Evolutionary conservation across 768 basidiomycete genomes (phyloP).

Genomic region (Strobilomyces echinocephalus): DNA sequence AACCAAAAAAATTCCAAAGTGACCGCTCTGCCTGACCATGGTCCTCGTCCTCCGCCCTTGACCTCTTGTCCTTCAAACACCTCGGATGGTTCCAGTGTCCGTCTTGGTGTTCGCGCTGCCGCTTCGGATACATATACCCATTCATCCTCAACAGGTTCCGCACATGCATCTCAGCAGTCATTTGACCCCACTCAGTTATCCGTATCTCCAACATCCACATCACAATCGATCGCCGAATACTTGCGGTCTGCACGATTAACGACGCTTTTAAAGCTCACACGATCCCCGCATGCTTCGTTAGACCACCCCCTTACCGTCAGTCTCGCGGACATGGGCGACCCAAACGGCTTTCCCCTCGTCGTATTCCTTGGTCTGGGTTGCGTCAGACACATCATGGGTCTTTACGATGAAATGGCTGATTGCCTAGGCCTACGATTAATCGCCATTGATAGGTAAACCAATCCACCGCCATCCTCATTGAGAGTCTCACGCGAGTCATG

Average conservation of each 20-base stretch:
- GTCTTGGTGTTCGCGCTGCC: conserved; percentile 13
- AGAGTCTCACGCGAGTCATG: conserved; percentile 10
- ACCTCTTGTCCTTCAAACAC: conserved; percentile 39
- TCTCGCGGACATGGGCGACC: conserved; percentile 86
- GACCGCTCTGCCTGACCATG: conserved; percentile 38
- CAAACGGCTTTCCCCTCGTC: conserved; percentile 81
- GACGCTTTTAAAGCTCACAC: conserved; percentile 70
- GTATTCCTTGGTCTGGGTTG: conserved; percentile 93
- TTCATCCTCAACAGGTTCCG: conserved; percentile 38
- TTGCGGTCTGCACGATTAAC: conserved; percentile 84
- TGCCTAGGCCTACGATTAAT: conserved; percentile 83
- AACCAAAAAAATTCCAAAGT: conserved; percentile 41
- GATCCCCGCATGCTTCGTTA: conserved; percentile 73
- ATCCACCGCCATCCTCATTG: neutral
- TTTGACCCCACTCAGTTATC: conserved; percentile 28
- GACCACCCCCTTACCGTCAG: conserved; percentile 78
- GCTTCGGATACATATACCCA: conserved; percentile 54
- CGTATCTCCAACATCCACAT: conserved; percentile 49
- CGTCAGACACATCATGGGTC: conserved; percentile 89
- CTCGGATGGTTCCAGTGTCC: conserved; percentile 53
- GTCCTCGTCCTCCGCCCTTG: conserved; percentile 33
- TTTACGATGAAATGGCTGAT: conserved; percentile 95
- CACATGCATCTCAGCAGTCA: conserved; percentile 20
- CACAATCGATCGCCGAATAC: conserved; percentile 80
- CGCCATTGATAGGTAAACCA: conserved; percentile 80